A percentile compares a stretch with the other conserved stretches of the same genome.
Evolutionary conservation across 345 rosid species (phyloP).

Genomic region (Brassica incana): DNA sequence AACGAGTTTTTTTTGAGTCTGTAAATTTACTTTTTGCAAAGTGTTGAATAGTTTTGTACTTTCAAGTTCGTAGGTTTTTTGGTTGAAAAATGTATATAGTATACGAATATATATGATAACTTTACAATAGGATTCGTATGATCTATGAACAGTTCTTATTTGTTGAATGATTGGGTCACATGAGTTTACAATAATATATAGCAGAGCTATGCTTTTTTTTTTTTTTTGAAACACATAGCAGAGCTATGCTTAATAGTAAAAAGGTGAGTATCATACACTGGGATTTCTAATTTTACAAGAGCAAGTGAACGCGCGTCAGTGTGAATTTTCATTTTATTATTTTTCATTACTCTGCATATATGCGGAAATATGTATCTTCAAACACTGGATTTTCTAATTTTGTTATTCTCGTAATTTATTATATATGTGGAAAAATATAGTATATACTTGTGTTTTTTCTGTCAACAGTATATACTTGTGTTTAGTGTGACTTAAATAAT

Average conservation of each 20-base stretch:
- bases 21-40: constrained; percentile 5
- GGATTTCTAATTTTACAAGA: too few species aligned
- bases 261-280: not conserved
- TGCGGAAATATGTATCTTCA: too few species aligned
- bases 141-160: not conserved
- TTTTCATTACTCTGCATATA: too few species aligned
- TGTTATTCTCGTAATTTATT: too few species aligned
- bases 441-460: too few species aligned
- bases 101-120: not conserved
- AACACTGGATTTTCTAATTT: too few species aligned
- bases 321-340: too few species aligned
- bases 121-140: not conserved
- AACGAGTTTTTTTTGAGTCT: not conserved
- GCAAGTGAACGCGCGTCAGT: too few species aligned
- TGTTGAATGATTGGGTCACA: not conserved
- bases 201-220: too few species aligned
- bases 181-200: not conserved
- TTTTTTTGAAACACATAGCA: not conserved
- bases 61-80: not conserved
- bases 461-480: too few species aligned
- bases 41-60: constrained; percentile 21
- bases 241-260: not conserved
- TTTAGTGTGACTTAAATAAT: too few species aligned
- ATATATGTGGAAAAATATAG: too few species aligned
- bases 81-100: not conserved